phyloP scores from a whole-genome alignment of 345 rosid species.

The Salix brachista region DNA sequence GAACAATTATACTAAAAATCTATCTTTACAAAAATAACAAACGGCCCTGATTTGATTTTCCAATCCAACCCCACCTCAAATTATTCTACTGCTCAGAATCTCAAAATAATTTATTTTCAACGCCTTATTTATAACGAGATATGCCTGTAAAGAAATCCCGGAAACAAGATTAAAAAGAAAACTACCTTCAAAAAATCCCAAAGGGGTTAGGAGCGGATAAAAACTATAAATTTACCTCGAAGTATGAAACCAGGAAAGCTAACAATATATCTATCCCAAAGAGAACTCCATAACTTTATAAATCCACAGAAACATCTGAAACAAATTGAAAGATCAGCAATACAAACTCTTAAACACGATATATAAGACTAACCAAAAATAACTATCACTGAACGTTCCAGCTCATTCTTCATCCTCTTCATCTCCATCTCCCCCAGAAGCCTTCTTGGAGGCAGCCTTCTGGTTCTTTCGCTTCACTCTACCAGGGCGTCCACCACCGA shows the following conservation, averaged over 20 bases:
- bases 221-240: not conserved
- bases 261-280: not conserved
- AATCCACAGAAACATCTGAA: not conserved
- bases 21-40: too few species aligned
- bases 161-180: too few species aligned
- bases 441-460: constrained; percentile 15
- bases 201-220: not conserved
- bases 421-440: constrained; percentile 13
- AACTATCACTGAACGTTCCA: not conserved
- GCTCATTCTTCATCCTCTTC: constrained; percentile 11
- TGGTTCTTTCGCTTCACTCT: constrained; percentile 21
- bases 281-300: not conserved
- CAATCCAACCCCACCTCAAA: too few species aligned
- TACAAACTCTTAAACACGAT: not conserved
- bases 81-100: too few species aligned
- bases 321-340: not conserved
- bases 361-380: not conserved
- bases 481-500: constrained; percentile 49
- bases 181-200: too few species aligned
- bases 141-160: too few species aligned
- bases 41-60: too few species aligned
- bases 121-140: too few species aligned
- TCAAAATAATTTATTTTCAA: too few species aligned
- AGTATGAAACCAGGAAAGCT: not conserved
- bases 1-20: too few species aligned